These are phyloP conservation scores for Parathielavia appendiculata DNA, from an alignment of 495 filamentous ascomycete species.

Conservation along the genomic window DNA sequence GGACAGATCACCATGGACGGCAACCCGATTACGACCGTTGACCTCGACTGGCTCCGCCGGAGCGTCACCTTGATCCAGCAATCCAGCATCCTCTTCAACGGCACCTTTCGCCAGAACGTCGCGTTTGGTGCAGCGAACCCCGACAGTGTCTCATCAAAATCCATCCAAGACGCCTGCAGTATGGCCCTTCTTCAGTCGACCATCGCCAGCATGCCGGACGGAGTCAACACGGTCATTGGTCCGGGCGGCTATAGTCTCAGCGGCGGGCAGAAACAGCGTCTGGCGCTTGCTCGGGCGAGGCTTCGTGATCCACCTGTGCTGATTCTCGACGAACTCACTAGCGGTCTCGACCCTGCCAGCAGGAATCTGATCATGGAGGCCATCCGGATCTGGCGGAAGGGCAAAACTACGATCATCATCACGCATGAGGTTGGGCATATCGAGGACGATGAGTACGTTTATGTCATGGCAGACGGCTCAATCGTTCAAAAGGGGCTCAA, in stretches of 20 bases:
- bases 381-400: slow-evolving; percentile 66
- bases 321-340: slow-evolving; percentile 85
- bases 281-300: slow-evolving; percentile 69
- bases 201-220: slow-evolving; percentile 64
- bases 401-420: slow-evolving; percentile 84
- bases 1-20: slow-evolving; percentile 71
- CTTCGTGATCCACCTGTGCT: slow-evolving; percentile 76
- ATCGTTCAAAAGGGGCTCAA: slow-evolving; percentile 63
- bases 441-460: slow-evolving; percentile 66
- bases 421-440: slow-evolving; percentile 90
- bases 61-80: slow-evolving; percentile 85
- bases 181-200: slow-evolving; percentile 69
- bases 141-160: slow-evolving; percentile 42
- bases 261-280: slow-evolving; percentile 77
- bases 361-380: slow-evolving; percentile 64
- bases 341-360: slow-evolving; percentile 69
- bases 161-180: slow-evolving; percentile 55
- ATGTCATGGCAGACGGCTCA: slow-evolving; percentile 66
- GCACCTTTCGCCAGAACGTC: slow-evolving; percentile 74
- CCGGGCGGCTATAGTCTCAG: slow-evolving; percentile 65
- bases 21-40: slow-evolving; percentile 53
- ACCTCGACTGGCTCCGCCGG: slow-evolving; percentile 67
- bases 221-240: slow-evolving; percentile 70
- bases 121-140: slow-evolving; percentile 60
- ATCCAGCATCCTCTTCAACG: slow-evolving; percentile 75